Evolutionary conservation across 345 rosid species (phyloP), one percentile per base, ranked within the genome.

Genomic region (Salix suchowensis): DNA sequence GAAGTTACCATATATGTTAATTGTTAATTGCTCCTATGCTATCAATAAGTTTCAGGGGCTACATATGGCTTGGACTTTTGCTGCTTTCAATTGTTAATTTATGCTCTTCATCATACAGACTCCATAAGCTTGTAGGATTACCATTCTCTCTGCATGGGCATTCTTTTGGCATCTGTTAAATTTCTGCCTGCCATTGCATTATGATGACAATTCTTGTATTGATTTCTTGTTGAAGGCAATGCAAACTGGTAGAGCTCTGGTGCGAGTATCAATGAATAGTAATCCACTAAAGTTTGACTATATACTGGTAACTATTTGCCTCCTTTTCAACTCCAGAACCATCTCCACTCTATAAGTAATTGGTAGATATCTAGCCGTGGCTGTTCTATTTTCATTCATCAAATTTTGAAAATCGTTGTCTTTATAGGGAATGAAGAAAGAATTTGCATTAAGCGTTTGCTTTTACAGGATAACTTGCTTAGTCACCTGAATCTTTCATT

Each of bases 231-330:
- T 86, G 80, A 76, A 92, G 97, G 97, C 91, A 70, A 58, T 86
- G 71, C 87, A 76, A 74, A 84, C 87, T 40, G 98, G 98, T 36
- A 90, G 84, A 82, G 94, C 97, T 86, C 94, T 94, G 44, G 79
- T 94, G 34, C 88, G 89, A 78, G 89, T 88, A 58, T 90, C 95
- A 71, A 83, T 88, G 70, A 82, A 81, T 67, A 72, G 68, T 69
- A 81, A 65, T 77, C 85, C 81, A 42, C 81, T 48, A 77, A 92
- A 92, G 87, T 88, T 95, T 64, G 97, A 91, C 82, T 91, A 91
- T 82, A 40, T 90, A 39, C 82, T 94, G 91, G 98, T 94, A 89
- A 67, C 68, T 77, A 48, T 76, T 76, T 66, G 46, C 30, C 36
- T 65, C 60, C 23, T 52, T 58, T 50, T 69, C 54, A 68, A 71